Evolutionary conservation across 2,329 filamentous ascomycete genomes (phyloP).

Genomic region (Sarocladiaceae sp.): DNA sequence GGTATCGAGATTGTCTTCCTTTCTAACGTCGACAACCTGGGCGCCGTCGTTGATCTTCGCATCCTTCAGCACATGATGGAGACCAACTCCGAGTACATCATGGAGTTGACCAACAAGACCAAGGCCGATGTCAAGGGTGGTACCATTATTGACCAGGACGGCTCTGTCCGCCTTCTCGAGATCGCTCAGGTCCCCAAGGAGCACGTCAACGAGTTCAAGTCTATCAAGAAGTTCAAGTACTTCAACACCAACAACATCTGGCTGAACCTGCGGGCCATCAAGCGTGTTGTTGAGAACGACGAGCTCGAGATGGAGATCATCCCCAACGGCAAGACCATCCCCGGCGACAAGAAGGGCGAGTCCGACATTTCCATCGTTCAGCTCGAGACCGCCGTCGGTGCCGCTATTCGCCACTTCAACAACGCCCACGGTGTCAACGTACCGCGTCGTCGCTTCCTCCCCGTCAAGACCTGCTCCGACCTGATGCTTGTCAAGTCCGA

Average conservation of each 20-base stretch:
- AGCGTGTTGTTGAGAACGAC: conserved; percentile 97
- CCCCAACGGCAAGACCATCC: conserved; percentile 97
- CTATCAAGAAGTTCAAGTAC: conserved; percentile 99
- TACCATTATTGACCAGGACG: conserved; percentile 99
- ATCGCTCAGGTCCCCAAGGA: conserved; percentile 99
- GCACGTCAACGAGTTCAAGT: conserved; percentile 99
- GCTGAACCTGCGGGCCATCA: conserved; percentile 96
- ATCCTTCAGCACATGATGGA: conserved; percentile 99
- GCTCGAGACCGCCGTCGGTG: conserved; percentile 97
- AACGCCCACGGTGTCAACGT: conserved; percentile 99
- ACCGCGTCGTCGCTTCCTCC: conserved; percentile 93
- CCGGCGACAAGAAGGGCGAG: conserved; percentile 99
- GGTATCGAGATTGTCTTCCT: conserved; percentile 98
- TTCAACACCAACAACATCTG: conserved; percentile 99
- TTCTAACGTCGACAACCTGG: conserved; percentile 98
- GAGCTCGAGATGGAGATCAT: conserved; percentile 99
- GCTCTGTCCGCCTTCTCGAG: conserved; percentile 91
- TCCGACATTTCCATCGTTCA: conserved; percentile 96
- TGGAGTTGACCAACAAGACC: conserved; percentile 99
- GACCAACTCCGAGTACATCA: conserved; percentile 95
- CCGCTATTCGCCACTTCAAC: conserved; percentile 96
- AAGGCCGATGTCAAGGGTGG: conserved; percentile 99
- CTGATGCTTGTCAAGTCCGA: conserved; percentile 99
- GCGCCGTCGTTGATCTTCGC: conserved; percentile 93
- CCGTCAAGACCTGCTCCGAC: conserved; percentile 99